Evolutionary conservation across 257 asterid species (phyloP).

Genomic region (Primulina eburnea): DNA sequence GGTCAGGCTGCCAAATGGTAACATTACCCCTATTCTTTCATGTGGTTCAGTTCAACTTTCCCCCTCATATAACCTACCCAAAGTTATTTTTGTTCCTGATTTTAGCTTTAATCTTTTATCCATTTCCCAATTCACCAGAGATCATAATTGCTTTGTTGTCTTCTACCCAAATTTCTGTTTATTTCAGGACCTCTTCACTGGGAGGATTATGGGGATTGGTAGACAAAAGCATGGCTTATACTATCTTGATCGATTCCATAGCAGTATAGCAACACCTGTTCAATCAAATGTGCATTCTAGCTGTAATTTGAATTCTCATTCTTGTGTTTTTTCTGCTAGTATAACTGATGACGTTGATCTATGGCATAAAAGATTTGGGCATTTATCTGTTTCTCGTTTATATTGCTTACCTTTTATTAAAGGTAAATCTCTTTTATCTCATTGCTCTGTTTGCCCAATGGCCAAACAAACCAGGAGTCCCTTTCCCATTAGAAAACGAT

Average conservation of each 20-base stretch:
- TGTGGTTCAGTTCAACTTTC: background rate
- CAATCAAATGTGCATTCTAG: rapidly evolving
- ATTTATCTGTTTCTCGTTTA: background rate
- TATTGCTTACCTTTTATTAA: background rate
- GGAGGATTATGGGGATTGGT: background rate
- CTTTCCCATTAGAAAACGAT: too few relatives aligned
- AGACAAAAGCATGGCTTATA: background rate
- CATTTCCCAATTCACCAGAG: background rate
- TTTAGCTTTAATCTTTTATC: background rate
- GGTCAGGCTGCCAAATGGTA: too few relatives aligned
- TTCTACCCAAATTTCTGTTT: background rate
- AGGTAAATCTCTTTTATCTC: too few relatives aligned
- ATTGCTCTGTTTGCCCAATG: too few relatives aligned
- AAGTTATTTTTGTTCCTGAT: background rate
- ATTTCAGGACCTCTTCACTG: background rate
- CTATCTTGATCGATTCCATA: background rate
- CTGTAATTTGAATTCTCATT: too few relatives aligned
- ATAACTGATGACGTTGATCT: too few relatives aligned
- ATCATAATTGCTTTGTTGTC: background rate
- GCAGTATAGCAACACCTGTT: too few relatives aligned
- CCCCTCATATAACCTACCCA: background rate
- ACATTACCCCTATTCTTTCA: background rate
- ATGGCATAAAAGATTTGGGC: background rate
- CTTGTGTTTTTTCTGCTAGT: too few relatives aligned
- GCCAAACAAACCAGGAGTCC: too few relatives aligned